Evolutionary conservation across 805 yeast species (phyloP).

Genomic region (Wickerhamomyces pijperi): DNA sequence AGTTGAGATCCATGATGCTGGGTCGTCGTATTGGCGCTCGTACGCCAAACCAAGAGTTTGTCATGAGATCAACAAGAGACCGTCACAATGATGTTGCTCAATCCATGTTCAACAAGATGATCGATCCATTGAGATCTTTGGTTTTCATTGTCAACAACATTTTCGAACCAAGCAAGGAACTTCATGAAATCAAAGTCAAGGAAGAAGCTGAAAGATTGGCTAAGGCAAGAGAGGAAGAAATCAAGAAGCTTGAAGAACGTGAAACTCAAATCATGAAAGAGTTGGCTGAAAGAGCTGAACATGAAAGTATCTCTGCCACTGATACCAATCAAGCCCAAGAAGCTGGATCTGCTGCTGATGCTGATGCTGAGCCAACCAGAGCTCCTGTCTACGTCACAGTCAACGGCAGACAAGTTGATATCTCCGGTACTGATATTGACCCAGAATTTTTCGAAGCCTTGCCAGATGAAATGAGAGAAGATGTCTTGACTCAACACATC

Average conservation of each 20-base stretch:
- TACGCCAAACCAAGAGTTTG: slow-evolving; percentile 3
- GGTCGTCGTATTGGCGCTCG: not conserved
- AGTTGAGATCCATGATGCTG: not conserved
- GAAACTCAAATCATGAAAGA: slow-evolving; percentile 20
- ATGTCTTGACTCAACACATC: slow-evolving; percentile 77
- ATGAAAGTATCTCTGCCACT: no score
- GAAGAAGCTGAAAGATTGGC: slow-evolving; percentile 6
- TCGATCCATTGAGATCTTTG: slow-evolving; percentile 24
- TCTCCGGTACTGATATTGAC: slow-evolving; percentile 84
- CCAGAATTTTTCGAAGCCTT: slow-evolving; percentile 83
- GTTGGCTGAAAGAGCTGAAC: slow-evolving; percentile 17
- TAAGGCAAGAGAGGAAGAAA: slow-evolving; percentile 11
- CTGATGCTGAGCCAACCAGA: slow-evolving; percentile 1
- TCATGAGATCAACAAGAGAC: slow-evolving; percentile 37
- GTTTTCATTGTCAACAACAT: slow-evolving; percentile 35
- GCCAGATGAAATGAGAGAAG: slow-evolving; percentile 89
- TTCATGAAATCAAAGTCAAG: slow-evolving; percentile 16
- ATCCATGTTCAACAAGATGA: slow-evolving; percentile 35
- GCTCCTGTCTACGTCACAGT: slow-evolving; percentile 61
- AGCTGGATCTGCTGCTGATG: slow-evolving; percentile 6
- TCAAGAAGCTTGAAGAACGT: slow-evolving; percentile 17
- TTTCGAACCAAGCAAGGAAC: slow-evolving; percentile 35
- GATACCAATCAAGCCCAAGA: no score
- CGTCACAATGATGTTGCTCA: slow-evolving; percentile 58
- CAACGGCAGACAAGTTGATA: slow-evolving; percentile 72